A percentile compares a stretch with the other conserved stretches of the same genome.
Evolutionary conservation across 805 yeast species (phyloP).

Genomic region (Candida xiaguanensis): DNA sequence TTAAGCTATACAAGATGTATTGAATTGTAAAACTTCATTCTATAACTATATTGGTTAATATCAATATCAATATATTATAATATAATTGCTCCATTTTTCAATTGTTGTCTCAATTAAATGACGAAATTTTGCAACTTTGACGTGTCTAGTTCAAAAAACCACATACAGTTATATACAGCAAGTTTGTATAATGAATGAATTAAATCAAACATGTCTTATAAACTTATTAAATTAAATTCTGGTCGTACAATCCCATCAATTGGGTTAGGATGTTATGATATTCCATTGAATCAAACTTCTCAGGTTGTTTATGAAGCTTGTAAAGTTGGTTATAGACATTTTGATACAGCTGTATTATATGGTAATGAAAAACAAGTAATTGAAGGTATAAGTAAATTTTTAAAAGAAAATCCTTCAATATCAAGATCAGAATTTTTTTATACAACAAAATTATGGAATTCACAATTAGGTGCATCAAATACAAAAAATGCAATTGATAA

Average conservation of each 20-base stretch:
- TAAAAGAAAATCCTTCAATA: conserved; percentile 29
- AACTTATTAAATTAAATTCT: conserved; percentile 20
- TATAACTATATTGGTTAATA: no score
- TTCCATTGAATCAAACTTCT: conserved; percentile 29
- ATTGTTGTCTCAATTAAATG: no score
- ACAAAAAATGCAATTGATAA: conserved; percentile 58
- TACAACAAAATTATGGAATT: conserved; percentile 74
- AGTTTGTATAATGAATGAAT: neutral
- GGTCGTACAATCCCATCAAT: conserved; percentile 40
- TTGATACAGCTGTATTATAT: conserved; percentile 73
- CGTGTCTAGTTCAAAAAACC: no score
- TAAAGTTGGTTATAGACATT: conserved; percentile 63
- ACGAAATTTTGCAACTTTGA: no score
- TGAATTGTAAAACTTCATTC: no score
- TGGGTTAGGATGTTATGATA: conserved; percentile 50
- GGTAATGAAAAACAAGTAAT: conserved; percentile 69
- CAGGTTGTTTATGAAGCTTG: conserved; percentile 54
- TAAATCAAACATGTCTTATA: conserved; percentile 6
- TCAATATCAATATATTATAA: no score
- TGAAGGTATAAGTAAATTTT: conserved; percentile 47
- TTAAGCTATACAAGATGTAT: no score
- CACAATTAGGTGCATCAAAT: conserved; percentile 50
- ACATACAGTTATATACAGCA: no score
- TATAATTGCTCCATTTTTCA: no score
- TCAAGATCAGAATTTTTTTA: conserved; percentile 32